Conservation (phyloP, 441 rosid genomes). For the Theobroma grandiflorum region DNA sequence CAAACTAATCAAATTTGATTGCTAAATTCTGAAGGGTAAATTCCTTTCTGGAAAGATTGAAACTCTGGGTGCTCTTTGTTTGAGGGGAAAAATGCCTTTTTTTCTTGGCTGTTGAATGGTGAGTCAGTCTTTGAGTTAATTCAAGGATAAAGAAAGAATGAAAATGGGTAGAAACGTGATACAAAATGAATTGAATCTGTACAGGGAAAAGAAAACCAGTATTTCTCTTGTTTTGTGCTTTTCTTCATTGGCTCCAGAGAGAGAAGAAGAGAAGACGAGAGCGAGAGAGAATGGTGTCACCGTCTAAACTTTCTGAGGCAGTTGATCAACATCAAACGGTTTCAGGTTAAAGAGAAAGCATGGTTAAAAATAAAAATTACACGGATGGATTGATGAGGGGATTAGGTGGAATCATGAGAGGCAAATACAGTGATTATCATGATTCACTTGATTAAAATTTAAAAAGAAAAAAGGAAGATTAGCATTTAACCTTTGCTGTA, state of each 20-base stretch:
- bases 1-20: constrained; percentile 1
- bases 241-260: constrained; percentile 40
- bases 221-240: constrained; percentile 37
- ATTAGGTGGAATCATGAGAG: constrained; percentile 40
- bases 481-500: neutral
- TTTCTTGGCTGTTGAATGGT: neutral
- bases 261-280: constrained; percentile 15
- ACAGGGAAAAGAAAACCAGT: neutral
- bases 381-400: constrained; percentile 29
- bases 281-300: constrained; percentile 25
- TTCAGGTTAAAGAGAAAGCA: constrained; percentile 32
- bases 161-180: neutral
- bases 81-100: neutral
- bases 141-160: constrained; percentile 11
- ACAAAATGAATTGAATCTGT: constrained; percentile 13
- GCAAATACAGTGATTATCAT: constrained; percentile 9
- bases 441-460: constrained; percentile 8
- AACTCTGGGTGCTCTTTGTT: constrained; percentile 13
- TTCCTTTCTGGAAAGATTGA: constrained; percentile 9
- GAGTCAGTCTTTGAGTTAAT: neutral
- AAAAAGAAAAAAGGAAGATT: neutral
- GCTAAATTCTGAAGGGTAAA: constrained; percentile 30
- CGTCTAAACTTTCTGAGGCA: constrained; percentile 45
- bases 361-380: neutral
- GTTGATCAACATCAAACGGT: constrained; percentile 53